phyloP scores from a whole-genome alignment of 2,329 filamentous ascomycete genomes.

The Pestalotiopsis sp. region DNA sequence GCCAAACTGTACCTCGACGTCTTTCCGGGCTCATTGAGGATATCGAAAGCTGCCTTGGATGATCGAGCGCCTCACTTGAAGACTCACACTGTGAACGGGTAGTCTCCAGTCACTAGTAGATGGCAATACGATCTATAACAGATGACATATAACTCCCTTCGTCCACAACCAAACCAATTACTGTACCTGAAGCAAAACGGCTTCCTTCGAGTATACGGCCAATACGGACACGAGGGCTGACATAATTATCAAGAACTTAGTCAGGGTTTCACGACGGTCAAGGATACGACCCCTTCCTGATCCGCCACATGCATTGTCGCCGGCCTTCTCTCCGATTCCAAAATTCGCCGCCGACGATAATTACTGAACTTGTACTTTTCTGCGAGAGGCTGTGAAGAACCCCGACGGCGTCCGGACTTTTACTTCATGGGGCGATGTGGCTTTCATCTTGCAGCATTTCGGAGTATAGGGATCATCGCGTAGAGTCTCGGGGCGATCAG shows the following conservation, averaged over 20 bases:
- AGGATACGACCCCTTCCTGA: background rate
- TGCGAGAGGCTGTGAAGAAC: too few relatives aligned
- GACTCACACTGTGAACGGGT: background rate
- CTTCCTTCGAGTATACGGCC: background rate
- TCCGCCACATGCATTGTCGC: background rate
- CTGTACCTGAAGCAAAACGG: background rate
- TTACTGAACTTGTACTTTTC: background rate
- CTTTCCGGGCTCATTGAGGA: too few relatives aligned
- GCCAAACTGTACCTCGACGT: too few relatives aligned
- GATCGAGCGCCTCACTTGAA: too few relatives aligned
- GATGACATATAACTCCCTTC: background rate
- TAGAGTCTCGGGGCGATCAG: too few relatives aligned
- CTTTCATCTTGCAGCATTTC: too few relatives aligned
- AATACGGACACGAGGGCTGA: background rate
- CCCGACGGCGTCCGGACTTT: too few relatives aligned
- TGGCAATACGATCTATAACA: background rate
- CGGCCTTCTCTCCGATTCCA: background rate
- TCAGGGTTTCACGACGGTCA: background rate
- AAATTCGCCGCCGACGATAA: background rate
- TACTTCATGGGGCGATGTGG: too few relatives aligned
- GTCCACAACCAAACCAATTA: background rate
- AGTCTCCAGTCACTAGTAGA: background rate
- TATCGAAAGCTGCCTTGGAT: too few relatives aligned
- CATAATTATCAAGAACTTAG: background rate
- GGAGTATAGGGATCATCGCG: too few relatives aligned